Evolutionary conservation across 495 filamentous ascomycete genomes (phyloP).

Genomic region (Tuber microsphaerosporum): DNA sequence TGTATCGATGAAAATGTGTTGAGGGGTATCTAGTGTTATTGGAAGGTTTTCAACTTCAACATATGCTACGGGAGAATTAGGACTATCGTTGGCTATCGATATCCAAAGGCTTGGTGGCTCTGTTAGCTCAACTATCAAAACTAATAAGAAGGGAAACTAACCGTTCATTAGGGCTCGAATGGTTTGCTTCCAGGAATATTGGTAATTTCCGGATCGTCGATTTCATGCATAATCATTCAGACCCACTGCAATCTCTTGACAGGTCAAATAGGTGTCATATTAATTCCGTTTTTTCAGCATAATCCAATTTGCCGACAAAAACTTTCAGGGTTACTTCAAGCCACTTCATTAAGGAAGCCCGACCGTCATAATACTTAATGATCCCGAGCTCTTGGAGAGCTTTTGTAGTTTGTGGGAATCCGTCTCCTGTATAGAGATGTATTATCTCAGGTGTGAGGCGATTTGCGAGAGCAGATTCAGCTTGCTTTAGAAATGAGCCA

Average conservation of each 20-base stretch:
- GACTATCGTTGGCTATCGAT: constrained; percentile 9
- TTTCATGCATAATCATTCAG: constrained; percentile 3
- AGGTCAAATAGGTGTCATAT: constrained; percentile 7
- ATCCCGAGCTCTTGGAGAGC: constrained; percentile 7
- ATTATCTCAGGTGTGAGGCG: background rate
- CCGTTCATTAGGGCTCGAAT: background rate
- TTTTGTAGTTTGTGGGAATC: constrained; percentile 7
- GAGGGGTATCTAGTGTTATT: constrained; percentile 9
- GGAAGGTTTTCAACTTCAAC: constrained; percentile 17
- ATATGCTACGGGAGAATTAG: constrained; percentile 1
- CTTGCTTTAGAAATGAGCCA: constrained; percentile 8
- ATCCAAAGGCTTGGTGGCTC: constrained; percentile 17
- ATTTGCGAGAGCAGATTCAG: constrained; percentile 8
- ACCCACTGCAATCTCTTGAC: background rate
- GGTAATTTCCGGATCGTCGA: constrained; percentile 10
- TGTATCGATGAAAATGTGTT: constrained; percentile 34
- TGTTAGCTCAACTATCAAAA: constrained; percentile 4
- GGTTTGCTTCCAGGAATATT: constrained; percentile 14
- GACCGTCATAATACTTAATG: constrained; percentile 12
- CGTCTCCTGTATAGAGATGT: constrained; percentile 9
- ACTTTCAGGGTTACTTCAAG: constrained; percentile 16
- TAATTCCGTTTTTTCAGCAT: constrained; percentile 8
- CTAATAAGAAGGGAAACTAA: background rate
- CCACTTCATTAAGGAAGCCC: constrained; percentile 13
- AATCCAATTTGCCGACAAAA: constrained; percentile 16